Percentiles rank a stretch among this genome's conserved stretches.
Evolutionary conservation across 1,284 basidiomycete species (phyloP).

Genomic region (Agaricales sp.): DNA sequence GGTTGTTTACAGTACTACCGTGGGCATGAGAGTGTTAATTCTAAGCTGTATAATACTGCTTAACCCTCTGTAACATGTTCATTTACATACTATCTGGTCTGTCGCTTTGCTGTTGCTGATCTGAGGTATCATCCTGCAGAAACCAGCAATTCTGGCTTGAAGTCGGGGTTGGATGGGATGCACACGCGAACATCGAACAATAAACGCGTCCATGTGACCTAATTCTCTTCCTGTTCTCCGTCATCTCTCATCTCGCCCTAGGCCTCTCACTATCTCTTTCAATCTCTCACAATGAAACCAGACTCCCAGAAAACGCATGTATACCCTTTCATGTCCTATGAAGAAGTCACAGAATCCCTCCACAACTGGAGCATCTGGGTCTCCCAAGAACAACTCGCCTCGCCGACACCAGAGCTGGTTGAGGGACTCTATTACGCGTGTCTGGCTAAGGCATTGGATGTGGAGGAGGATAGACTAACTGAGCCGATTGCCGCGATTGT

Average conservation of each 20-base stretch:
- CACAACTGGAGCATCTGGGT: constrained; percentile 57
- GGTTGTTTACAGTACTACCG: too few relatives aligned
- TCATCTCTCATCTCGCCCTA: too few relatives aligned
- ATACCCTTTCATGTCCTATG: not conserved
- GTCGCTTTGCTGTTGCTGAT: too few relatives aligned
- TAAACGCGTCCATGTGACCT: too few relatives aligned
- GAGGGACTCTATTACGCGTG: constrained; percentile 58
- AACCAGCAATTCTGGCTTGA: too few relatives aligned
- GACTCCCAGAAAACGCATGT: not conserved
- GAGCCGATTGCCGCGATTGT: constrained; percentile 46
- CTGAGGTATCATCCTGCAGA: too few relatives aligned
- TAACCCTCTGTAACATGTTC: too few relatives aligned
- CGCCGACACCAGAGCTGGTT: constrained; percentile 63
- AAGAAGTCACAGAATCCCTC: constrained; percentile 25
- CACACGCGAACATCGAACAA: too few relatives aligned
- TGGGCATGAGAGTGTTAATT: too few relatives aligned
- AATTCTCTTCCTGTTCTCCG: not conserved
- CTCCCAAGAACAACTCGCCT: constrained; percentile 57
- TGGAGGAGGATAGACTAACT: constrained; percentile 50
- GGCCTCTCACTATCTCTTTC: not conserved
- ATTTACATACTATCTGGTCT: too few relatives aligned
- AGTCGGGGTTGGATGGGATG: too few relatives aligned
- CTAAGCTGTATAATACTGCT: too few relatives aligned
- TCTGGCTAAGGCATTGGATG: constrained; percentile 59
- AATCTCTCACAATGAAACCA: not conserved